Percentiles rank a stretch among this genome's conserved stretches.
phyloP scores from a whole-genome alignment of 352 stramenopile species.

The Thalassiosira allenii region DNA sequence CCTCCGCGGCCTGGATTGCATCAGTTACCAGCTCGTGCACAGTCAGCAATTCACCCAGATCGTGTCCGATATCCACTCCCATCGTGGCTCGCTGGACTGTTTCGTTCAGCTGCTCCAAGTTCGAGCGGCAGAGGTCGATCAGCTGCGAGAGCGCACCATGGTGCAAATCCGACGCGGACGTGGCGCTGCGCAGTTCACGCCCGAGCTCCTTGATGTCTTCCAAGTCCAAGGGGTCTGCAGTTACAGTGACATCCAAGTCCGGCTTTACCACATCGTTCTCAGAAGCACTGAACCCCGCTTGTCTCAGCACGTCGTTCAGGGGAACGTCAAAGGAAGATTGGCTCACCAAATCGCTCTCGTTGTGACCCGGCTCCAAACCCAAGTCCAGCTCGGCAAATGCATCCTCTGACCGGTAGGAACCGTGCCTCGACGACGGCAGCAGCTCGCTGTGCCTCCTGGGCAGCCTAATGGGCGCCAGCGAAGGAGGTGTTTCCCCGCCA shows the following conservation, averaged over 20 bases:
- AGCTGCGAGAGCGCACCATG: constrained; percentile 11
- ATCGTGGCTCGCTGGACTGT: constrained; percentile 33
- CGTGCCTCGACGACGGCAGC: constrained; percentile 30
- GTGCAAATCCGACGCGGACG: constrained; percentile 37
- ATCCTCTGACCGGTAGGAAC: constrained; percentile 10
- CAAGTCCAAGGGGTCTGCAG: constrained; percentile 5
- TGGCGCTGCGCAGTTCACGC: constrained; percentile 13
- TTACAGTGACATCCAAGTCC: too few species aligned
- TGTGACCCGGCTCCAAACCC: too few species aligned
- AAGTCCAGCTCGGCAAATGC: too few species aligned
- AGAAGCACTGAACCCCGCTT: too few species aligned
- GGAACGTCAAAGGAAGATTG: too few species aligned
- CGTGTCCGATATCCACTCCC: constrained; percentile 14
- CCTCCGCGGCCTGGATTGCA: constrained; percentile 51
- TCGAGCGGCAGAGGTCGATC: constrained; percentile 38
- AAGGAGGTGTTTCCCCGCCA: too few species aligned
- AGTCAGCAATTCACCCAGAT: constrained; percentile 57
- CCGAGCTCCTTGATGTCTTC: constrained; percentile 20
- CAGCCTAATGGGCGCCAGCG: not conserved
- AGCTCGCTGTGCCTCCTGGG: constrained; percentile 3
- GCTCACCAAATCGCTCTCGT: too few species aligned
- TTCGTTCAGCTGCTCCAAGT: constrained; percentile 46
- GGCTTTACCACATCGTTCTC: too few species aligned
- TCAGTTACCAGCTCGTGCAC: constrained; percentile 55
- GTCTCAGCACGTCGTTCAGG: too few species aligned